A percentile compares a stretch with the other conserved stretches of the same genome.
Evolutionary conservation across 345 rosid species (phyloP).

Genomic region (Populus alba): DNA sequence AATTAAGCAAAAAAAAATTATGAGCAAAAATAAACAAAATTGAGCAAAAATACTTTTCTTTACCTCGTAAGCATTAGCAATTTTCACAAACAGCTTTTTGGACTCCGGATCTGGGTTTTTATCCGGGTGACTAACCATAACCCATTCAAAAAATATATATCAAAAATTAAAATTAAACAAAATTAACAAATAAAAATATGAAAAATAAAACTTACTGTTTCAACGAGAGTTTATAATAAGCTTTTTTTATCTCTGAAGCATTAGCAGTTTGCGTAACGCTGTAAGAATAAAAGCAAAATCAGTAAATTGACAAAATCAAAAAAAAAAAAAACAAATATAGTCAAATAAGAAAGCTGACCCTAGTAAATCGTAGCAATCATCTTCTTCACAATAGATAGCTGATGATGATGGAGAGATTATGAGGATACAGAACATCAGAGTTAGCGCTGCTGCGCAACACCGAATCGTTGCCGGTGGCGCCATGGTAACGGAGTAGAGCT

Average conservation of each 20-base stretch:
- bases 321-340: not conserved
- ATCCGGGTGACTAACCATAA: slow-evolving; percentile 73
- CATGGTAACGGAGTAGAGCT: slow-evolving; percentile 26
- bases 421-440: slow-evolving; percentile 39
- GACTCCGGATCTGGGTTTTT: slow-evolving; percentile 98
- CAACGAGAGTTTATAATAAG: slow-evolving; percentile 89
- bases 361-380: slow-evolving; percentile 93
- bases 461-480: slow-evolving; percentile 56
- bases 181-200: not conserved
- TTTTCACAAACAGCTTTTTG: slow-evolving; percentile 75
- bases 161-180: not conserved
- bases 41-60: not conserved
- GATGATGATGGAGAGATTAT: slow-evolving; percentile 39
- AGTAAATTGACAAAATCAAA: not conserved
- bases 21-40: not conserved
- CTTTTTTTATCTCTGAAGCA: slow-evolving; percentile 88
- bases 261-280: slow-evolving; percentile 89
- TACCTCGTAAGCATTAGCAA: slow-evolving; percentile 98
- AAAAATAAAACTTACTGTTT: slow-evolving; percentile 51
- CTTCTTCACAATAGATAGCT: slow-evolving; percentile 94
- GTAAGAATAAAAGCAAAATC: slow-evolving; percentile 4
- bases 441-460: slow-evolving; percentile 40
- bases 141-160: not conserved
- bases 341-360: slow-evolving; percentile 44
- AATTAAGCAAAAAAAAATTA: not conserved